Base-by-base conservation (phyloP, 2,329 filamentous ascomycete genomes). In the Diaporthe ilicicola region DNA sequence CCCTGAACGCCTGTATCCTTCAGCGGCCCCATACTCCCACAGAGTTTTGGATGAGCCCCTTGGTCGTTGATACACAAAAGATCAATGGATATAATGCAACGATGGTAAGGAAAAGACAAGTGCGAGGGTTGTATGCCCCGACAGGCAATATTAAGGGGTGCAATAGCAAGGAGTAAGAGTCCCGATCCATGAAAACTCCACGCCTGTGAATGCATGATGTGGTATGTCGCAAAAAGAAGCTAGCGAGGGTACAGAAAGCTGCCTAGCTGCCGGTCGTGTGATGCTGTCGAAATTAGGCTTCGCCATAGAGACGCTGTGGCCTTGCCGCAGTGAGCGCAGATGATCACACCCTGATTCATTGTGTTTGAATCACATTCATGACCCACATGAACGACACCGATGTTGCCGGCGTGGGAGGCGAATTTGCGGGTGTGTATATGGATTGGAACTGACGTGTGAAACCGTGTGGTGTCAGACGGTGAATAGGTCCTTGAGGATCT, bases 161-260 rank as follows among this genome's bases (percentile, higher is more conserved):
- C 34, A 50, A 32, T 39, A 50, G 34, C 17, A 51, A 55, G 34
- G 66, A 37, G 53, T 50, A 29, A 50, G 46, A 50, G 48, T 22
- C 44, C 46, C 34, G 44, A 44, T 59, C 53, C 53, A 24, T 68
- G 34, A 68, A 37, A 68, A 68, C 42, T 68, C 66, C 66, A 68
- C 66, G 66, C 66, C 66, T 56, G 29, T 56, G 53, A 68, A 68
- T 68, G 66, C 66, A 68, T 50, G 39, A 50, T 68, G 53, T 29
- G 29, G 39, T 39, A 68, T 59, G 42, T 42, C 22, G 53, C 42
- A 48, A 59, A 39, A 22, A 68, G 29, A 42, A 59, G 66, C 53
- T 42, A 59, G 66, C 53, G 53, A 68, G 24, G 32, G 66, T 56
- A 24, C 24, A 53, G 19, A 29, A 68, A 32, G 44, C 34, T 67